These are phyloP conservation scores for Tuber aestivum DNA, from an alignment of 495 filamentous ascomycete genomes.

Conservation along the genomic window DNA sequence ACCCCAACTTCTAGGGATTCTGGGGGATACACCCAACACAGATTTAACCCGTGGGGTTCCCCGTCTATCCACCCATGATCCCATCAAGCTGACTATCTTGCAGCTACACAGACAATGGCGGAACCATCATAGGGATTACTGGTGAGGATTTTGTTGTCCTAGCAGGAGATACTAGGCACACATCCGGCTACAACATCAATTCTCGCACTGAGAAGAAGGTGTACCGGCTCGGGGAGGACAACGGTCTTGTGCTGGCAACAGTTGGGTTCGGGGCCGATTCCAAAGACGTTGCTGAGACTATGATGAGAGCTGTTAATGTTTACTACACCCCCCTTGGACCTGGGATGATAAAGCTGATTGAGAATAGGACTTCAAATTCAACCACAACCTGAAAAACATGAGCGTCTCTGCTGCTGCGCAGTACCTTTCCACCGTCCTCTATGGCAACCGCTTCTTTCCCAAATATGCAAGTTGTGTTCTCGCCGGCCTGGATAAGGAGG, in stretches of 20 bases:
- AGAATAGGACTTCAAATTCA: slow-evolving; percentile 43
- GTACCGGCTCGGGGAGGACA: slow-evolving; percentile 88
- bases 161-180: slow-evolving; percentile 91
- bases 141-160: slow-evolving; percentile 91
- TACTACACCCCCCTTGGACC: slow-evolving; percentile 5
- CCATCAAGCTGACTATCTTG: slow-evolving; percentile 20
- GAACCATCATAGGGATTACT: slow-evolving; percentile 89
- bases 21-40: slow-evolving; percentile 59
- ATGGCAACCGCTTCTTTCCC: slow-evolving; percentile 95
- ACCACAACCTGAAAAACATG: slow-evolving; percentile 53
- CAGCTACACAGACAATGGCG: slow-evolving; percentile 93
- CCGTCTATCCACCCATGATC: slow-evolving; percentile 15
- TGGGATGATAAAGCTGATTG: slow-evolving; percentile 11
- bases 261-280: slow-evolving; percentile 93
- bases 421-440: slow-evolving; percentile 84
- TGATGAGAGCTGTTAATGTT: slow-evolving; percentile 43
- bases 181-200: slow-evolving; percentile 97
- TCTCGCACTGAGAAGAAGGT: slow-evolving; percentile 88
- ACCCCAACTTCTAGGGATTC: slow-evolving; percentile 47
- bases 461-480: slow-evolving; percentile 94
- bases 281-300: slow-evolving; percentile 41
- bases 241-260: slow-evolving; percentile 80
- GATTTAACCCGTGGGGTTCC: slow-evolving; percentile 74
- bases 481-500: slow-evolving; percentile 89
- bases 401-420: slow-evolving; percentile 88